Base-by-base conservation (phyloP, 176 grass and related monocot genomes). In the Miscanthus lutarioriparius region DNA sequence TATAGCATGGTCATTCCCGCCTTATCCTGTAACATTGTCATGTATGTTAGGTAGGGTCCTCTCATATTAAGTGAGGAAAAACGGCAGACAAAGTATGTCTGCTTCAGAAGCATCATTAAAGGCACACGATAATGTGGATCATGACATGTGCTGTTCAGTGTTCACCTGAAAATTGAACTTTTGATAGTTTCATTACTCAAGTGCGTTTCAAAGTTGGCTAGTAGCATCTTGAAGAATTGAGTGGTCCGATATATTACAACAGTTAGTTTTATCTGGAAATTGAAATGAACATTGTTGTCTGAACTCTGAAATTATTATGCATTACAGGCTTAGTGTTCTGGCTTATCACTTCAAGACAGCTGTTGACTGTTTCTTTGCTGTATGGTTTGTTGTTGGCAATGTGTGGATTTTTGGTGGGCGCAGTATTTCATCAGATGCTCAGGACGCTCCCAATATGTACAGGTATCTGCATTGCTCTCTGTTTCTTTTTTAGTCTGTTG, bases 331-430 rank as follows among this genome's bases (percentile, higher is more conserved):
- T 72, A 92, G 84, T 74, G 58, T 92, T 82, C 40, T 99, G 78
- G 91, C 89, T 79, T 94, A 96, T 78, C 88, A 96, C 91, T 94
- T 92, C 53, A 99, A 99, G 82, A 99, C 92, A 81, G 91, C 84
- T 65, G 86, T 99, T 40, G 93, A 99, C 80, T 96, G 90, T 86
- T 99, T 99, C 81, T 99, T 99, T 94, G 97, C 93, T 83, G 86
- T 99, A 77, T 99, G 97, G 97, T 99, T 99, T 94, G 97, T 99
- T 84, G 97, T 99, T 84, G 97, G 97, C 78, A 99, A 96, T 94
- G 97, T 99, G 78, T 99, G 97, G 97, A 86, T 99, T 72, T 99
- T 99, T 87, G 97, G 97, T 78, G 93, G 97, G 56, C 91, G 45
- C 70, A 84, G 86, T n/a, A 94, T 87, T 56, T 91, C 76, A 13